Evolutionary conservation across 345 rosid genomes (phyloP), one percentile per base, ranked within the genome.

Genomic region (Linum lewisii): DNA sequence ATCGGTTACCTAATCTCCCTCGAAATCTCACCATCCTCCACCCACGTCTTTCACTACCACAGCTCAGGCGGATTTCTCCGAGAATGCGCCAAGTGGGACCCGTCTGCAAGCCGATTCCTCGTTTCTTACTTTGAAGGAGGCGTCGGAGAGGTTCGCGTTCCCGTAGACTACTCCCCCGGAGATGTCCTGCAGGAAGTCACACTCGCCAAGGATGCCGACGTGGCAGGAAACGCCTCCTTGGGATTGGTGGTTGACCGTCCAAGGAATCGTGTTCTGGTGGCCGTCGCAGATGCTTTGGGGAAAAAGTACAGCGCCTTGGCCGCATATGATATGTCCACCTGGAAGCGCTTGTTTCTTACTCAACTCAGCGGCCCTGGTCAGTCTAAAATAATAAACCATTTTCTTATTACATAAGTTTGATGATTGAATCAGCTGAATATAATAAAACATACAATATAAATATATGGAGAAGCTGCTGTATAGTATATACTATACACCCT

Each of bases 51-150:
- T 77, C 83, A 69, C 69, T 91, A 85, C 82, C 81, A 79, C 34
- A 81, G 90, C 79, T 53, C 82, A 68, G 89, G 88, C 69, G 89
- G 88, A 18, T 81, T 68, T 73, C 19, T 91, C 73, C 86, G 95
- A 19, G 98, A 88, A 79, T 78, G 84, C 77, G 88, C 92, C 64
- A 87, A 88, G 84, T 91, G 98, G 98, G 98, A 91, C 74, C 79
- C 72, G 2, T 67, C 57, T 16, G 62, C 76, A 69, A 79, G 73
- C 57, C 83, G 95, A 19, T 91, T 91, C 79, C 78, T 91, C 70
- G 85, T 86, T 70, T 84, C 90, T 69, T 84, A 72, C 78, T 53
- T 91, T 56, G 95, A 82, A 37, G 95, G 96, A 1, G 91, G 95
- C 52, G 49, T 91, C 64, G 96, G 87, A 19, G 71, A 83, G 75